phyloP scores from a whole-genome alignment of 2,329 filamentous ascomycete genomes.

The Penicillium sp. region DNA sequence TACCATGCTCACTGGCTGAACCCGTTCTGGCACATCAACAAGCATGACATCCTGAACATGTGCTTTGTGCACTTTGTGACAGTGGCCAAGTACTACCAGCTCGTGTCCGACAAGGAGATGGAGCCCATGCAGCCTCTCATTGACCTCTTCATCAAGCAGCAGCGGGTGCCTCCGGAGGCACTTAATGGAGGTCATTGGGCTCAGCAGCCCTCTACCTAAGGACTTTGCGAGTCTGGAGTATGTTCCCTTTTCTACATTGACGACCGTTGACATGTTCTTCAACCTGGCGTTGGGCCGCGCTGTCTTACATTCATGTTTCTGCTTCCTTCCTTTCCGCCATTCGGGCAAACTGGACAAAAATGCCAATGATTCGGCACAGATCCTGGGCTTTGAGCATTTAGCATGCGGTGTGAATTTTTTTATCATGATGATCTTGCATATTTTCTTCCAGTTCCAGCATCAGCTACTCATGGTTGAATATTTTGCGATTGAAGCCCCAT shows the following conservation, averaged over 20 bases:
- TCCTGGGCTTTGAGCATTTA: conserved; percentile 34
- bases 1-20: conserved; percentile 94
- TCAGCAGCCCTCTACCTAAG: conserved; percentile 35
- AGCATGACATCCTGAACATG: conserved; percentile 71
- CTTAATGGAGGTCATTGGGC: conserved; percentile 44
- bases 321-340: conserved; percentile 21
- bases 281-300: conserved; percentile 35
- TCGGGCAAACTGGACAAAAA: conserved; percentile 15
- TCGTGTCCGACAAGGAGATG: conserved; percentile 83
- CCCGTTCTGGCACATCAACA: conserved; percentile 77
- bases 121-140: conserved; percentile 95
- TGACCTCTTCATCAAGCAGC: conserved; percentile 85
- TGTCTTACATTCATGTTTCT: conserved; percentile 26
- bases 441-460: conserved; percentile 14
- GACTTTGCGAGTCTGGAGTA: conserved; percentile 17
- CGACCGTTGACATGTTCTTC: conserved; percentile 30
- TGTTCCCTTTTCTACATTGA: conserved; percentile 15
- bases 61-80: conserved; percentile 83
- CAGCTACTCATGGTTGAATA: conserved; percentile 2
- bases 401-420: conserved; percentile 36
- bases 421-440: conserved; percentile 21
- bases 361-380: conserved; percentile 25
- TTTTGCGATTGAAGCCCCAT: too few relatives aligned
- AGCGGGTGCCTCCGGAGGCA: conserved; percentile 73
- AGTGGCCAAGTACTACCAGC: conserved; percentile 73